These are phyloP conservation scores for Arthromyces matolae DNA, from an alignment of 768 basidiomycete genomes.

Conservation along the genomic window DNA sequence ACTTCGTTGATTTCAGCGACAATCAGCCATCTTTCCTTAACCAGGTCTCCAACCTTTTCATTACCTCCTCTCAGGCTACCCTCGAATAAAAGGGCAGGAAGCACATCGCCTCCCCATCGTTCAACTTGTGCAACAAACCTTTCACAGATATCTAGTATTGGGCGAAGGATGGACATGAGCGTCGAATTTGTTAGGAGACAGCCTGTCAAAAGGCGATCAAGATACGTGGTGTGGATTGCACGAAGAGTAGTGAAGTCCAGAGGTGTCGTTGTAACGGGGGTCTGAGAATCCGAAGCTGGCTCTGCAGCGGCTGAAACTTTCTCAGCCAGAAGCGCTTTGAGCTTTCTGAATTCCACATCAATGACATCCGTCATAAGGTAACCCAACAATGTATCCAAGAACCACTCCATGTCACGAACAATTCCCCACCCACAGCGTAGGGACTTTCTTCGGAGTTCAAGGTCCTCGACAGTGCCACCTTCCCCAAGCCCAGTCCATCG, in stretches of 20 bases:
- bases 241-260: slow-evolving; percentile 88
- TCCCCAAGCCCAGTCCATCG: slow-evolving; percentile 87
- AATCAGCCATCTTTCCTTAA: slow-evolving; percentile 61
- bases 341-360: slow-evolving; percentile 72
- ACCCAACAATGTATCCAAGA: slow-evolving; percentile 75
- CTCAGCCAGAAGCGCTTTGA: slow-evolving; percentile 56
- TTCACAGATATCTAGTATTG: slow-evolving; percentile 81
- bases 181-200: slow-evolving; percentile 69
- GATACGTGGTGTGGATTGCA: slow-evolving; percentile 74
- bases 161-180: slow-evolving; percentile 59
- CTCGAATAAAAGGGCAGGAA: slow-evolving; percentile 80
- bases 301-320: slow-evolving; percentile 16
- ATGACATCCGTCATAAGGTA: slow-evolving; percentile 92
- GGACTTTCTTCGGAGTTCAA: slow-evolving; percentile 57
- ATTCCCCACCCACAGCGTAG: slow-evolving; percentile 84
- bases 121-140: slow-evolving; percentile 86
- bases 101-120: slow-evolving; percentile 87
- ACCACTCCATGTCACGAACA: slow-evolving; percentile 88
- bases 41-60: slow-evolving; percentile 66
- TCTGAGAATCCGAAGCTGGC: slow-evolving; percentile 1
- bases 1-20: slow-evolving; percentile 82
- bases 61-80: slow-evolving; percentile 62
- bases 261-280: slow-evolving; percentile 31
- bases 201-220: slow-evolving; percentile 75
- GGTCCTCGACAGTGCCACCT: slow-evolving; percentile 75